These are phyloP conservation scores for Tylopilus sp. DNA, from an alignment of 768 basidiomycete species.

Conservation along the genomic window DNA sequence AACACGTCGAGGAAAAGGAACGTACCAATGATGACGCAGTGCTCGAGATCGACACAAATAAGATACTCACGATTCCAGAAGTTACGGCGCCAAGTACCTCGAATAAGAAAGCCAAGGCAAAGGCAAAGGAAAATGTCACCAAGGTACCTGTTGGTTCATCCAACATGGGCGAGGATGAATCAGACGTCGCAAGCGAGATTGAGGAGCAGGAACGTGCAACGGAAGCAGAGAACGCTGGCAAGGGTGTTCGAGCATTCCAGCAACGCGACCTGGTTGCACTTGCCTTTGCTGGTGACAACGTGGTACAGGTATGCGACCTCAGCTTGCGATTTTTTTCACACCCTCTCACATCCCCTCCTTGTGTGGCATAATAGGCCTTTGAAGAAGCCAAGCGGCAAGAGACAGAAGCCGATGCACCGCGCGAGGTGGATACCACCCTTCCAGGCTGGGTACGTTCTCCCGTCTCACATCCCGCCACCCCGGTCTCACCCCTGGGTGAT, in stretches of 20 bases:
- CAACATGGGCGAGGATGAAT: slow-evolving; percentile 36
- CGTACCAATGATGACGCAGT: slow-evolving; percentile 68
- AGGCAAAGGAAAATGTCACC: slow-evolving; percentile 2
- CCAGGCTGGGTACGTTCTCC: slow-evolving; percentile 82
- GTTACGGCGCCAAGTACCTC: neutral
- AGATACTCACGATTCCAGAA: slow-evolving; percentile 18
- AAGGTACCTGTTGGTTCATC: slow-evolving; percentile 11
- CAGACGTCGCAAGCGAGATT: slow-evolving; percentile 61
- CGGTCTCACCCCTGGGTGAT: neutral
- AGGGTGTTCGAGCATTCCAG: slow-evolving; percentile 64
- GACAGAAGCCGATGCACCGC: slow-evolving; percentile 84
- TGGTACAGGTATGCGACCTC: slow-evolving; percentile 66
- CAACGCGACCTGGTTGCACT: slow-evolving; percentile 91
- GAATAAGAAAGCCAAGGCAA: slow-evolving; percentile 17
- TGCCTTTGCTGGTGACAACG: slow-evolving; percentile 97
- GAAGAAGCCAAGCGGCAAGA: slow-evolving; percentile 78
- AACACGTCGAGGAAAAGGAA: slow-evolving; percentile 54
- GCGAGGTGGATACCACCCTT: slow-evolving; percentile 83
- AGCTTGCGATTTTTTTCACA: neutral
- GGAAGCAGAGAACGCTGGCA: slow-evolving; percentile 41
- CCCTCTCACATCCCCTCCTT: neutral
- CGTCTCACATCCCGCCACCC: neutral
- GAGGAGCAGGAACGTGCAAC: slow-evolving; percentile 62
- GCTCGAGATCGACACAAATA: slow-evolving; percentile 62
- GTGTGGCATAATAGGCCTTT: slow-evolving; percentile 59